These are phyloP conservation scores for Anthracocystis setariae DNA, from an alignment of 1,284 basidiomycete genomes.

Conservation along the genomic window DNA sequence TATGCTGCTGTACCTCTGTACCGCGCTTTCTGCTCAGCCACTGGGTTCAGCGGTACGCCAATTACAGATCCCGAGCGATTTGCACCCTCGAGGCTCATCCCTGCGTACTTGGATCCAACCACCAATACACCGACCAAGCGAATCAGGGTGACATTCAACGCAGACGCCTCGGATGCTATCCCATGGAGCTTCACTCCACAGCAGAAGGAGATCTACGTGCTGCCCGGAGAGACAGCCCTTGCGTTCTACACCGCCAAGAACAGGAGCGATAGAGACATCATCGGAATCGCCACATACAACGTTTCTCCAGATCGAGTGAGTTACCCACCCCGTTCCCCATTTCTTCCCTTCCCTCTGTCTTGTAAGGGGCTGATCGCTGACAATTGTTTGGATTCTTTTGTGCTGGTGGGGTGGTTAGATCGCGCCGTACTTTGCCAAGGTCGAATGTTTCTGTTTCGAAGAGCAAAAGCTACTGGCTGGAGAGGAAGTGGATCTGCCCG, in stretches of 20 bases:
- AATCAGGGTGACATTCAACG: conserved; percentile 95
- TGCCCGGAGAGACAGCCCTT: conserved; percentile 94
- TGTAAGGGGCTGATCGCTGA: conserved; percentile 16
- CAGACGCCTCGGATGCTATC: conserved; percentile 85
- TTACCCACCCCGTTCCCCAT: background rate
- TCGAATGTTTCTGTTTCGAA: conserved; percentile 99
- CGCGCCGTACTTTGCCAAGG: conserved; percentile 98
- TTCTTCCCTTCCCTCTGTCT: background rate
- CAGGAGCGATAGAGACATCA: conserved; percentile 83
- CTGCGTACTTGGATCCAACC: conserved; percentile 57
- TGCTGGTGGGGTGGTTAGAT: no score
- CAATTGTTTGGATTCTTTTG: no score
- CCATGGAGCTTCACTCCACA: conserved; percentile 94
- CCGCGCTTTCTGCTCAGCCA: conserved; percentile 96
- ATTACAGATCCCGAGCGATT: conserved; percentile 72
- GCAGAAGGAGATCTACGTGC: conserved; percentile 87
- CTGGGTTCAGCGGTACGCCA: conserved; percentile 95
- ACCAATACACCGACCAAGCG: conserved; percentile 69
- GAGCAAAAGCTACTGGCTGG: conserved; percentile 94
- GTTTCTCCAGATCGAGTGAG: conserved; percentile 88
- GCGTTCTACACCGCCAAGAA: conserved; percentile 98
- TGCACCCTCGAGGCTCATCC: conserved; percentile 50
- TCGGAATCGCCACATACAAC: conserved; percentile 99
- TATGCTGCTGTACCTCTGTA: conserved; percentile 98
- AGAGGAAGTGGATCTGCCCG: conserved; percentile 97